Base-by-base conservation (phyloP, 768 basidiomycete species). In the Tulasnella sp. region DNA sequence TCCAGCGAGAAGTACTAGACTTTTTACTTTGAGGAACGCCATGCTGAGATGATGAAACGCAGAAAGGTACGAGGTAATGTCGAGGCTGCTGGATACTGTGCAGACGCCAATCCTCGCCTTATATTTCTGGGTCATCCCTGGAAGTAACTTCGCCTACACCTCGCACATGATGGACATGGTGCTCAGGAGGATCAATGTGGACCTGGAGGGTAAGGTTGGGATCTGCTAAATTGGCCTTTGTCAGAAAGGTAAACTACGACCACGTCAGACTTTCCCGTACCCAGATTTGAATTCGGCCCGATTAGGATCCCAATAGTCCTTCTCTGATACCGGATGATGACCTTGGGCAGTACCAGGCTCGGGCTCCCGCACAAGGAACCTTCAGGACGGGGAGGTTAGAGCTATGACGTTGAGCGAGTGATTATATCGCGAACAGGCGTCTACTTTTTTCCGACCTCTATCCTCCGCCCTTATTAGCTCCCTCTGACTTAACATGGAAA, bases 21-120 rank as follows among this genome's bases (percentile, higher is more conserved):
- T 44, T 28, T 24, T 28, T n/a, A 28, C n/a, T 75, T 24, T 75
- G 40, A 75, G 74, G 74, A 75, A 75, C n/a, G 40, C 41, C 74
- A 75, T 75, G 31, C 6, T 8, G 34, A 14, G 31, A 18, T 22
- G 31, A 31, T 37, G 34, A 18, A 5, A 14, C 6, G 11, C 24
- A 7, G 34, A 34, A 37, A 37, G 28, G 28, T 2, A 14, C 8
- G 34, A 12, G 64, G 18, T 3, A 54, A 1, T 37, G 34, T 37
- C 7, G 60, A 28, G 58, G 58, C n/a, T 8, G n/a, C n/a, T 28
- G 58, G 12, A 16, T 16, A 37, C 12, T 20, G 31, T 37, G 1
- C 31, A 69, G 34, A 31, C 28, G 64, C 28, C 64, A 24, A 34
- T 7, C 16, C 34, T 69, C 34, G 31, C 11, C 8, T 69, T 69